Evolutionary conservation across 2,329 filamentous ascomycete genomes (phyloP), one percentile per base, ranked within the genome.

Genomic region (Paecilomyces fulvus): DNA sequence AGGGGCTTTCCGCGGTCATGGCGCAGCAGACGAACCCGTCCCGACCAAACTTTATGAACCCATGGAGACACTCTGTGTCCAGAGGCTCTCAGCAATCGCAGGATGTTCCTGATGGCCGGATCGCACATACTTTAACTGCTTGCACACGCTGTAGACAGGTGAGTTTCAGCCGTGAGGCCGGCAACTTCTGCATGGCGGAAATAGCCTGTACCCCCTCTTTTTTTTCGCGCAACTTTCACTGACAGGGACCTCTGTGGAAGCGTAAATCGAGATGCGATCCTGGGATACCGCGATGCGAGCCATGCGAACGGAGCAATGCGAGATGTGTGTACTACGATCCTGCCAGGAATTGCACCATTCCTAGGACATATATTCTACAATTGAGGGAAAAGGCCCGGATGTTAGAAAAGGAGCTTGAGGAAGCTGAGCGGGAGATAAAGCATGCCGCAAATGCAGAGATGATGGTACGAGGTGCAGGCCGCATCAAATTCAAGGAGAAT

Each of bases 181-280:
- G 14, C 8, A 54, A 30, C 37, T 21, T 28, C 4, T 28, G 4
- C 25, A 28, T 28, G 25, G 25, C 25, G 25, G 20, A 9, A 30
- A 54, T 20, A 33, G 30, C 48, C 49, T 21, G 52, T 30, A 5
- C 11, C 14, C 20, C 20, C 4, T 43, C n/a, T n/a, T 43, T 11
- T 52, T n/a, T 43, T 11, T 52, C n/a, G 25, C 30, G 28, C 11
- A 28, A 30, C 28, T 7, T 52, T 25, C 23, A 30, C 56, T 62
- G 33, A 61, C 51, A 28, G 12, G 23, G 31, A 49, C 58, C 60
- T 50, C 55, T 55, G 43, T 52, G 56, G 57, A 68, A 95, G 92
- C 86, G 92, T 67, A 99, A 99, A 80, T 97, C 92, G 37, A 83
- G 91, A 79, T 99, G 94, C 78, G 94, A 97, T 74, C 89, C 94